These are phyloP conservation scores for Moesziomyces globuligerus DNA, from an alignment of 1,284 basidiomycete species.

Conservation along the genomic window DNA sequence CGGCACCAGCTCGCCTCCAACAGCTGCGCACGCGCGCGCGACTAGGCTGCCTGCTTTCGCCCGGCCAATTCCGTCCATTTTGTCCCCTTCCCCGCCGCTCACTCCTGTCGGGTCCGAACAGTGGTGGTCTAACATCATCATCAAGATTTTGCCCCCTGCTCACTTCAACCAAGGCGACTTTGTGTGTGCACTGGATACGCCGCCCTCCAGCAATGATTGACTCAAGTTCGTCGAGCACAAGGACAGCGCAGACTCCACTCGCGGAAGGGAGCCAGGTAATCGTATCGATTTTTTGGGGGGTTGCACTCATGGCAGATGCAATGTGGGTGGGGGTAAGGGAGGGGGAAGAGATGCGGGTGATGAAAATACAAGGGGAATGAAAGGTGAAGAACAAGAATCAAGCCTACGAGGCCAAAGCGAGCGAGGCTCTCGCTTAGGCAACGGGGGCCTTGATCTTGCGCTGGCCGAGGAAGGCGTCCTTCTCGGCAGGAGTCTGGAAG, in stretches of 20 bases:
- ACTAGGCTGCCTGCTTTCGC: conserved; percentile 5
- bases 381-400: conserved; percentile 14
- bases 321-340: conserved; percentile 11
- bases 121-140: conserved; percentile 15
- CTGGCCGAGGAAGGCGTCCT: conserved; percentile 88
- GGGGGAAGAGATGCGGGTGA: conserved; percentile 23
- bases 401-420: conserved; percentile 9
- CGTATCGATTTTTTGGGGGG: conserved; percentile 42
- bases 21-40: conserved; percentile 6
- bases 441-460: conserved; percentile 44
- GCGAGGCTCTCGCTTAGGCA: conserved; percentile 37
- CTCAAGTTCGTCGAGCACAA: background rate
- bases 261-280: conserved; percentile 32
- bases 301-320: conserved; percentile 42
- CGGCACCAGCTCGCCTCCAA: conserved; percentile 2
- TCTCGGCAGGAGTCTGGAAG: conserved; percentile 96
- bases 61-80: conserved; percentile 38
- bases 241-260: background rate
- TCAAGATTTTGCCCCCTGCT: too few relatives aligned
- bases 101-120: conserved; percentile 9
- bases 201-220: too few relatives aligned
- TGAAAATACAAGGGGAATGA: conserved; percentile 21
- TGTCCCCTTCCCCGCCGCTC: background rate
- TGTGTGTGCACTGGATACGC: too few relatives aligned
- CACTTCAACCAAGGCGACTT: too few relatives aligned